Percentiles rank a stretch among this genome's conserved stretches.
These are phyloP conservation scores for Ophiostoma angusticollis DNA, from an alignment of 2,329 filamentous ascomycete genomes.

Conservation along the genomic window DNA sequence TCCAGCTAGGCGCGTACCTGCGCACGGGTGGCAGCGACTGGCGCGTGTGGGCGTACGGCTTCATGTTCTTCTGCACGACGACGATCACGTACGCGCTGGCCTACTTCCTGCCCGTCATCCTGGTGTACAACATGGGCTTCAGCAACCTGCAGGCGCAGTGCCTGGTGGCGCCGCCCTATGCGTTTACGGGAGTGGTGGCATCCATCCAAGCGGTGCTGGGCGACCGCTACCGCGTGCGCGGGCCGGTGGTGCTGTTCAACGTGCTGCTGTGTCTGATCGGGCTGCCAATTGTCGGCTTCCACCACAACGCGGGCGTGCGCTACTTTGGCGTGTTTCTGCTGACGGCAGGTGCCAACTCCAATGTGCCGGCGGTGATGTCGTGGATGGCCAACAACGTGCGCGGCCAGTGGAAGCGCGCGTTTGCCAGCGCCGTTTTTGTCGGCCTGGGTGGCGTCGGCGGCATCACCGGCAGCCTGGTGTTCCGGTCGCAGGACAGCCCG, in stretches of 20 bases:
- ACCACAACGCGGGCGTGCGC: constrained; percentile 38
- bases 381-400: constrained; percentile 84
- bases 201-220: constrained; percentile 46
- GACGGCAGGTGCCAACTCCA: constrained; percentile 66
- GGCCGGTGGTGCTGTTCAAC: constrained; percentile 54
- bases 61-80: constrained; percentile 53
- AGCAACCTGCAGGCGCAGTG: constrained; percentile 51
- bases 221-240: constrained; percentile 54
- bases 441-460: constrained; percentile 68
- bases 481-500: constrained; percentile 43
- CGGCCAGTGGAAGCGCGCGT: constrained; percentile 78
- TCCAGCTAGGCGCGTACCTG: constrained; percentile 35
- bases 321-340: constrained; percentile 67
- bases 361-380: constrained; percentile 60
- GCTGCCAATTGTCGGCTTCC: constrained; percentile 60
- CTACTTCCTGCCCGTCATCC: constrained; percentile 68
- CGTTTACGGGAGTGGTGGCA: constrained; percentile 51
- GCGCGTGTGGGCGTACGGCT: constrained; percentile 49
- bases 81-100: constrained; percentile 64
- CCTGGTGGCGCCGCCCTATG: constrained; percentile 58
- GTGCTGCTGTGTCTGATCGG: constrained; percentile 43
- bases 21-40: constrained; percentile 33
- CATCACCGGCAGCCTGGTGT: constrained; percentile 62
- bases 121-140: constrained; percentile 51
- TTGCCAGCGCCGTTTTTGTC: constrained; percentile 63